A percentile compares a stretch with the other conserved stretches of the same genome.
phyloP scores from a whole-genome alignment of 1,139 yeast species.

The Saccharomyces pastorianus region DNA sequence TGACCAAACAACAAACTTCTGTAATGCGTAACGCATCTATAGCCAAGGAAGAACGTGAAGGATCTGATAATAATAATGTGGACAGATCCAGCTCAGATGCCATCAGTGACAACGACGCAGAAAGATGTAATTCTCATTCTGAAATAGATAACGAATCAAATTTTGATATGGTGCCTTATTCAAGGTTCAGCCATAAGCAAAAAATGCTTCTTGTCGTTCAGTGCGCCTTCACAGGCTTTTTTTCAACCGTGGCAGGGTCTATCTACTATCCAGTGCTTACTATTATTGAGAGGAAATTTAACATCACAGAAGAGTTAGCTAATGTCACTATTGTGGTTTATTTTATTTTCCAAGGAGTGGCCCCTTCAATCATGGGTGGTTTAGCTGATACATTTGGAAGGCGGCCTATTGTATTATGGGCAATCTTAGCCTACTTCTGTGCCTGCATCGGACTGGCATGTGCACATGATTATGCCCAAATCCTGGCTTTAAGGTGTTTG shows the following conservation, averaged over 20 bases:
- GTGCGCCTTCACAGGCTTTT: conserved; percentile 42
- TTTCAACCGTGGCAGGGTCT: conserved; percentile 61
- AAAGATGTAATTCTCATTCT: background rate
- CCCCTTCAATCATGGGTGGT: conserved; percentile 57
- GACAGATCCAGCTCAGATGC: background rate
- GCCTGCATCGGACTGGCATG: conserved; percentile 56
- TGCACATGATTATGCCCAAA: conserved; percentile 37
- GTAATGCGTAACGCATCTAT: background rate
- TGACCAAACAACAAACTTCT: background rate
- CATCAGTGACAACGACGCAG: background rate
- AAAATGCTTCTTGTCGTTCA: conserved; percentile 31
- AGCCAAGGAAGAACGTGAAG: background rate
- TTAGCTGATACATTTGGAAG: conserved; percentile 66
- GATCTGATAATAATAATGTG: too few relatives aligned
- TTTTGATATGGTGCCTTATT: background rate
- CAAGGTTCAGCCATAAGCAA: background rate
- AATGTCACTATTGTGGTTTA: conserved; percentile 67
- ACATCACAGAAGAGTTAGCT: conserved; percentile 45
- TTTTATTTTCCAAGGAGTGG: conserved; percentile 48
- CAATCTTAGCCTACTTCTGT: conserved; percentile 47
- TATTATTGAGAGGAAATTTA: conserved; percentile 43
- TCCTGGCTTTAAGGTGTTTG: conserved; percentile 51
- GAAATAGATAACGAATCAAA: background rate
- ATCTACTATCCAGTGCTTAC: conserved; percentile 69
- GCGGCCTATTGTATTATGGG: conserved; percentile 50